These are phyloP conservation scores for Camelina laxa DNA, from an alignment of 345 rosid genomes.

Conservation along the genomic window DNA sequence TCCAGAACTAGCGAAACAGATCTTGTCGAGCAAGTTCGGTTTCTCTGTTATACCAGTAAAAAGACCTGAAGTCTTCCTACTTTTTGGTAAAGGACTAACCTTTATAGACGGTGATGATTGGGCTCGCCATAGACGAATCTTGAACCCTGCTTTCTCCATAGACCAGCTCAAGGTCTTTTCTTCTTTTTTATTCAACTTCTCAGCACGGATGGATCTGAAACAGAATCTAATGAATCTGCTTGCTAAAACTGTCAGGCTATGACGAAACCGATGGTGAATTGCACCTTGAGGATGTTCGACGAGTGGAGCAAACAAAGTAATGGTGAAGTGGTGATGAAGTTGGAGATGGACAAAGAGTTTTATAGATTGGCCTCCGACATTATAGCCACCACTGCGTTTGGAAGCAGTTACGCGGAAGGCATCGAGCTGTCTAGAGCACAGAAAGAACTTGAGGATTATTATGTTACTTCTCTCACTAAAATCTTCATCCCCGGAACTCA, in stretches of 20 bases:
- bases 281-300: constrained; percentile 29
- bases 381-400: constrained; percentile 51
- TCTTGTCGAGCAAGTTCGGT: constrained; percentile 45
- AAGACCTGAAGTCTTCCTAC: neutral
- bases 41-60: constrained; percentile 26
- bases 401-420: constrained; percentile 47
- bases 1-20: constrained; percentile 44
- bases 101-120: constrained; percentile 42
- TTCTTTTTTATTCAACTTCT: neutral
- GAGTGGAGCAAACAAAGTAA: constrained; percentile 42
- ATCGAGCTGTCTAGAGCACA: constrained; percentile 47
- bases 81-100: constrained; percentile 43
- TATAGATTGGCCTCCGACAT: constrained; percentile 46
- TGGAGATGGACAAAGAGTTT: constrained; percentile 39
- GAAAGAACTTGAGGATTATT: constrained; percentile 36
- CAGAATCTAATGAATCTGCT: neutral
- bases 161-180: constrained; percentile 48
- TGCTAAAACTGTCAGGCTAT: constrained; percentile 26
- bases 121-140: constrained; percentile 42
- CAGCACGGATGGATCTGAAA: neutral
- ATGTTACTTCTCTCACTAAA: constrained; percentile 3
- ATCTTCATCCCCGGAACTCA: constrained; percentile 48
- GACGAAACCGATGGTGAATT: constrained; percentile 34
- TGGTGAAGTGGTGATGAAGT: constrained; percentile 8
- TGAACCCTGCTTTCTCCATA: constrained; percentile 49